A percentile compares a stretch with the other conserved stretches of the same genome.
Evolutionary conservation across 257 asterid genomes (phyloP).

Genomic region (Orobanche coerulescens): DNA sequence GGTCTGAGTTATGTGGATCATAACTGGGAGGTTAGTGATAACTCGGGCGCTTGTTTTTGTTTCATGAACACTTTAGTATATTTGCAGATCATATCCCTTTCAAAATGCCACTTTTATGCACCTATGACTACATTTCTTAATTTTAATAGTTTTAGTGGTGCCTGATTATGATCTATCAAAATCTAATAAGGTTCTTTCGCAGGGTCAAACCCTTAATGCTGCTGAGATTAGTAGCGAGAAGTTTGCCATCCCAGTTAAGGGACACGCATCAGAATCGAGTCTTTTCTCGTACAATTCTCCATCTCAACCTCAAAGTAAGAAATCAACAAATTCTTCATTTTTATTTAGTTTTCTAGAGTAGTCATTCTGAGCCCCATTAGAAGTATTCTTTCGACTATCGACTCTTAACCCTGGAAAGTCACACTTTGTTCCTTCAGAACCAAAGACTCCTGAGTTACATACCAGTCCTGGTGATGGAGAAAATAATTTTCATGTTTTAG

Average conservation of each 20-base stretch:
- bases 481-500: constrained; percentile 23
- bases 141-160: neutral
- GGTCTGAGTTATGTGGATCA: constrained; percentile 25
- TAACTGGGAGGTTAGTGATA: constrained; percentile 29
- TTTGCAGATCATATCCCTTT: neutral
- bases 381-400: constrained; percentile 55
- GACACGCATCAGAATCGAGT: constrained; percentile 21
- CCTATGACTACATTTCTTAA: neutral
- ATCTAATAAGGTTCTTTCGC: constrained; percentile 16
- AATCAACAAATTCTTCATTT: too few relatives aligned
- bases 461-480: constrained; percentile 22
- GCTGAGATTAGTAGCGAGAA: constrained; percentile 26
- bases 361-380: constrained; percentile 32
- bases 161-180: neutral
- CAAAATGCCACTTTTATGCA: neutral
- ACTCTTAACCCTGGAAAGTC: constrained; percentile 34
- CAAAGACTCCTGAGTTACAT: constrained; percentile 36
- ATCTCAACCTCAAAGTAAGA: too few relatives aligned
- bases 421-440: constrained; percentile 26
- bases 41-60: neutral
- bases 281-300: constrained; percentile 23
- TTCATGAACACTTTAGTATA: neutral
- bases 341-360: too few relatives aligned
- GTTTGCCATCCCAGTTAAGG: constrained; percentile 21
- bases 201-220: constrained; percentile 36